These are phyloP conservation scores for Acanthamoeba lugdunensis DNA, from an alignment of 208 protist genomes.

Conservation along the genomic window DNA sequence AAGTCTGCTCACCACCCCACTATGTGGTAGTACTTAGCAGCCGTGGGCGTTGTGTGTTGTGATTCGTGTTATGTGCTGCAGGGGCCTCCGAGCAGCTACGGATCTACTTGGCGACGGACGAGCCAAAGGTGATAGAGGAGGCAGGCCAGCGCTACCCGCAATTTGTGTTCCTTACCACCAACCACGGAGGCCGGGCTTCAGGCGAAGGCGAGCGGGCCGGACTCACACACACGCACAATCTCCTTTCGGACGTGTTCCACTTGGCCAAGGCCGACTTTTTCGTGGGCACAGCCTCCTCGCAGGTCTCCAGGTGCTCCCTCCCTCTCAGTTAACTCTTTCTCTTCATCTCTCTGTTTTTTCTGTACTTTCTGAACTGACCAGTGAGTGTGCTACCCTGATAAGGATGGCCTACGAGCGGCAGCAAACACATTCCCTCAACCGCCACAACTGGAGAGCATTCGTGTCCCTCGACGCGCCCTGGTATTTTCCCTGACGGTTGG, in stretches of 20 bases:
- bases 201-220: not conserved
- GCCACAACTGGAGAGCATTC: conserved; percentile 32
- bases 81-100: not conserved
- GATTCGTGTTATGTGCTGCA: too few relatives aligned
- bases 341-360: too few relatives aligned
- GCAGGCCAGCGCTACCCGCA: not conserved
- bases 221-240: not conserved
- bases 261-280: conserved; percentile 19
- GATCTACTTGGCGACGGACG: conserved; percentile 13
- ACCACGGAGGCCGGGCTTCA: not conserved
- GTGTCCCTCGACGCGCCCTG: conserved; percentile 8
- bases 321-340: not conserved
- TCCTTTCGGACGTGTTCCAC: conserved; percentile 33
- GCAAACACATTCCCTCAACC: not conserved
- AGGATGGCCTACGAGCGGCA: conserved; percentile 50
- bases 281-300: not conserved
- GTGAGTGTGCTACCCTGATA: not conserved
- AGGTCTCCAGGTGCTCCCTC: not conserved
- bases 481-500: not conserved
- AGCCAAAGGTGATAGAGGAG: conserved; percentile 5
- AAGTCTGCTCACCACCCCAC: too few relatives aligned
- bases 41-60: too few relatives aligned
- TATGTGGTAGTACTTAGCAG: too few relatives aligned
- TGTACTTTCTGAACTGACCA: not conserved
- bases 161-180: not conserved